Base-by-base conservation (phyloP, 2,329 filamentous ascomycete species). In the Monosporascus sp. region DNA sequence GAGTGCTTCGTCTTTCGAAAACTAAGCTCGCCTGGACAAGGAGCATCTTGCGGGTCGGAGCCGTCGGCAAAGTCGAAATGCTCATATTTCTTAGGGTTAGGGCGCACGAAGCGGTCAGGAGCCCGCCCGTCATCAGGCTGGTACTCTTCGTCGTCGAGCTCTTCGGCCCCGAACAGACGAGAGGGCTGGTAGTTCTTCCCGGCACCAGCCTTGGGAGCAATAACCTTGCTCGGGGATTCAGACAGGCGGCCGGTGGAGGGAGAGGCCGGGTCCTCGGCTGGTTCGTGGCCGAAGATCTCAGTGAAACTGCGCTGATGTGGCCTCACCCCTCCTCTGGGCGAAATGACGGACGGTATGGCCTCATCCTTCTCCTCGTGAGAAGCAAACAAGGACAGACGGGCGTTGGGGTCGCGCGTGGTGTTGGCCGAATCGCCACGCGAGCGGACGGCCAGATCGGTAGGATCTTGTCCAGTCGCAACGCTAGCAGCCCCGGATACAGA, bases 11-110 rank as follows among this genome's bases (percentile, higher is more conserved):
- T 76, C 65, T 78, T 80, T 50, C 78, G 69, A 20, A 77, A 68
- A 22, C 71, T 65, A 3, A 70, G 60, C 7, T 71, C 61, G 49
- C 68, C 72, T n/a, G 73, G 66, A 57, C 74, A 64, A 15, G 76
- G 72, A 18, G 70, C 70, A 49, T 81, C 76, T 55, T 74, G 70
- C 17, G 74, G 72, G 51, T 83, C 79, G 20, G 74, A 79, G 49
- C 83, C 84, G 59, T 90, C 85, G 53, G 80, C 83, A 65, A 96
- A 88, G 54, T 91, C 86, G 66, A 96, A 96, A 71, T 97, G 93
- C 54, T 87, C 78, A 73, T 85, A 97, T 70, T 90, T 95, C 65
- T 83, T 84, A 2, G 89, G 82, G 68, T 94, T 82, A 6, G 88
- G 85, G 64, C 86, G 79, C 64, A 80, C 78, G 60, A 71, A 73